Conservation (phyloP, 2,329 filamentous ascomycete species). For the Talaromyces sp. region DNA sequence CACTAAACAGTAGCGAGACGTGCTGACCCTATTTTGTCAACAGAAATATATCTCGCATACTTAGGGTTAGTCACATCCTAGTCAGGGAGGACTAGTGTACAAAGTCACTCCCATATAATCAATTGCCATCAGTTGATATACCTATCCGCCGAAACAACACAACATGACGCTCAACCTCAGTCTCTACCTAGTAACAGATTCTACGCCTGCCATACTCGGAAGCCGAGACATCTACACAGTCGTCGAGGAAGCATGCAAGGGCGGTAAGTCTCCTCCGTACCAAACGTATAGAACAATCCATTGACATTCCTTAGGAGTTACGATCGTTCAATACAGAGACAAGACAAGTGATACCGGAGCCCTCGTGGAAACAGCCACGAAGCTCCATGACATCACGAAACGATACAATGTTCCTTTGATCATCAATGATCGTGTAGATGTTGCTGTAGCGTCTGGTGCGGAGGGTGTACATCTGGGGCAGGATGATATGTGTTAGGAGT, state of each 20-base stretch:
- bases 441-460: constrained; percentile 77
- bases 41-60: neutral
- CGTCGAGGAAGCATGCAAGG: constrained; percentile 70
- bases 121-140: neutral
- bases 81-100: neutral
- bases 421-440: constrained; percentile 90
- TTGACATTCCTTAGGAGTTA: constrained; percentile 54
- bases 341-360: constrained; percentile 72
- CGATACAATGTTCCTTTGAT: constrained; percentile 71
- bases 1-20: neutral
- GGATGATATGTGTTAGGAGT: constrained; percentile 72
- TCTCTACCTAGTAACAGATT: constrained; percentile 90
- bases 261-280: constrained; percentile 51
- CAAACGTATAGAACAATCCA: neutral
- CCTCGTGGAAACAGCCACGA: constrained; percentile 66
- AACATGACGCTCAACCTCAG: constrained; percentile 62
- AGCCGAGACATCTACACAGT: constrained; percentile 65
- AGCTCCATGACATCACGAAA: constrained; percentile 68
- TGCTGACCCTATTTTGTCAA: neutral
- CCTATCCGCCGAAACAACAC: neutral
- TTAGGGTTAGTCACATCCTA: neutral
- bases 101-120: neutral
- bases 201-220: constrained; percentile 78
- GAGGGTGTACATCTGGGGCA: constrained; percentile 95
- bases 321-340: constrained; percentile 85